phyloP scores from a whole-genome alignment of 441 rosid genomes.

The Adansonia rubrostipa region DNA sequence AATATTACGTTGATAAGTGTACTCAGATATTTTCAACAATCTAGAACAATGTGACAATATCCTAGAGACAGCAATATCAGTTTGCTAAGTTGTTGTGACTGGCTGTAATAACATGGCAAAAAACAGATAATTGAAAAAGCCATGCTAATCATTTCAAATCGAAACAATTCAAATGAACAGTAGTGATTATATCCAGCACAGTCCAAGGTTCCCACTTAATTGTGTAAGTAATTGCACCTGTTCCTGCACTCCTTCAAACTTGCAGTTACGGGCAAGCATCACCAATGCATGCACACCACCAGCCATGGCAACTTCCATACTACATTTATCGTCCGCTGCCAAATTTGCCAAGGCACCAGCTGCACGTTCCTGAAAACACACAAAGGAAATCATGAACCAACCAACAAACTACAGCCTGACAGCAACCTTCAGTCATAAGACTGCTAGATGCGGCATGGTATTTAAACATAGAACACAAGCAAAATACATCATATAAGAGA shows the following conservation, averaged over 20 bases:
- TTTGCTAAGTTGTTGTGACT: not conserved
- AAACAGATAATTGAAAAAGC: not conserved
- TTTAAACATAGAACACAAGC: conserved; percentile 8
- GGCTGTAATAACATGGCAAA: not conserved
- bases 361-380: conserved; percentile 83
- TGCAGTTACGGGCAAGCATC: conserved; percentile 93
- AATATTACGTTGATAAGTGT: not conserved
- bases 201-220: not conserved
- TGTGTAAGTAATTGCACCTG: conserved; percentile 57
- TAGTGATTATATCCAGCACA: not conserved
- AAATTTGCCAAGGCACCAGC: conserved; percentile 98
- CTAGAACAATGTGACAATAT: not conserved
- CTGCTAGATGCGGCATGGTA: conserved; percentile 15
- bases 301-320: conserved; percentile 85
- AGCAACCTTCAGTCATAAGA: not conserved
- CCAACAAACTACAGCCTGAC: conserved; percentile 18
- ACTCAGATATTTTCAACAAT: not conserved
- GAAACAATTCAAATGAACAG: not conserved
- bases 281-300: conserved; percentile 97
- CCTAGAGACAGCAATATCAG: not conserved
- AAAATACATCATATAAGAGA: conserved; percentile 27
- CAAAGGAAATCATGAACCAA: conserved; percentile 24
- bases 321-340: conserved; percentile 98
- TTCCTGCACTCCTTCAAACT: conserved; percentile 95
- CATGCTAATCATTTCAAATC: not conserved